A percentile compares a stretch with the other conserved stretches of the same genome.
phyloP scores from a whole-genome alignment of 805 yeast species.

The Wickerhamiella shivajii region DNA sequence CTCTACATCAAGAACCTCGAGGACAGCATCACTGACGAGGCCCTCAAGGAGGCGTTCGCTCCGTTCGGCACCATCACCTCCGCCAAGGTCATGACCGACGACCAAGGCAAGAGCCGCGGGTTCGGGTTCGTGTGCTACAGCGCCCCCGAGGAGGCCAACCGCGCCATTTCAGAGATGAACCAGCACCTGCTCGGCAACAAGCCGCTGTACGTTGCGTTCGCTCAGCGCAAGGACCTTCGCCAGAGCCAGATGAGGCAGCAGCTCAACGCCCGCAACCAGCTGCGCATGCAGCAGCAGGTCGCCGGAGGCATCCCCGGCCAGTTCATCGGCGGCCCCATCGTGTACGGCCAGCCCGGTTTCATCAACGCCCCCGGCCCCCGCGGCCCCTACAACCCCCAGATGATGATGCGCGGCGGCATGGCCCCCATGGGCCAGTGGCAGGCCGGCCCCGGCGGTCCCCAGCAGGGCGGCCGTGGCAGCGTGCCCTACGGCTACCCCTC shows the following conservation, averaged over 20 bases:
- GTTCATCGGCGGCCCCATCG: slow-evolving; percentile 63
- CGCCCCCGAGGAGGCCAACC: slow-evolving; percentile 96
- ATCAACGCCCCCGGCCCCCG: slow-evolving; percentile 71
- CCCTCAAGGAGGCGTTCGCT: slow-evolving; percentile 78
- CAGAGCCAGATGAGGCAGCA: slow-evolving; percentile 95
- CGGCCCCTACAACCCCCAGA: slow-evolving; percentile 30
- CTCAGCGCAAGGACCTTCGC: slow-evolving; percentile 97
- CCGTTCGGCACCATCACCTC: slow-evolving; percentile 92
- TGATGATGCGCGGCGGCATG: slow-evolving; percentile 23
- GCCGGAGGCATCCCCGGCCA: slow-evolving; percentile 81
- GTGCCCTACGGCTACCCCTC: slow-evolving; percentile 17
- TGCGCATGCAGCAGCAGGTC: slow-evolving; percentile 90
- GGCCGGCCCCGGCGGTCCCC: slow-evolving; percentile 32
- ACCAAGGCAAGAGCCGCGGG: slow-evolving; percentile 88
- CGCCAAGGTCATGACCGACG: slow-evolving; percentile 92
- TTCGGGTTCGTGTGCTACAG: slow-evolving; percentile 98
- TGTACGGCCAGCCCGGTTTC: slow-evolving; percentile 67
- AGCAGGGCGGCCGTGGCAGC: slow-evolving; percentile 25
- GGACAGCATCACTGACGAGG: slow-evolving; percentile 82
- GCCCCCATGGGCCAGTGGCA: slow-evolving; percentile 28
- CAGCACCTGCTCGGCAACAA: slow-evolving; percentile 89
- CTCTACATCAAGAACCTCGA: slow-evolving; percentile 93
- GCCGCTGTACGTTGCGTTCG: slow-evolving; percentile 96
- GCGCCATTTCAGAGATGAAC: slow-evolving; percentile 97
- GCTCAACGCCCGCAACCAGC: slow-evolving; percentile 93